Percentiles rank a stretch among this genome's conserved stretches.
These are phyloP conservation scores for Pyrrhoderma noxium DNA, from an alignment of 1,284 basidiomycete genomes.

Conservation along the genomic window DNA sequence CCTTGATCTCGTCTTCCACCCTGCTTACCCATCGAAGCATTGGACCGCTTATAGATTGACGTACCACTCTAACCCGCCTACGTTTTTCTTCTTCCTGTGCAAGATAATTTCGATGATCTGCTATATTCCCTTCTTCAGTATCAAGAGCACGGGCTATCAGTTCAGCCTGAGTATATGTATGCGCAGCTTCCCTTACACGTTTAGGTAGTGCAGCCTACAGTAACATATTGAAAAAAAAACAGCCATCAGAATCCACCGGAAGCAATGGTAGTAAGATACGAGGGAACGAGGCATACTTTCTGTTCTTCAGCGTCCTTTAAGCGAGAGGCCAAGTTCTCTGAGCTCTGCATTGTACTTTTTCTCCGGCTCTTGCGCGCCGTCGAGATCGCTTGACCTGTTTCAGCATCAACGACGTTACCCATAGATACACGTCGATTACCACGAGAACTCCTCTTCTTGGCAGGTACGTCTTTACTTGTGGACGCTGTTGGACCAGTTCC, in stretches of 20 bases:
- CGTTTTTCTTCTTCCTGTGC: conserved; percentile 76
- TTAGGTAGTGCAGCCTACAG: conserved; percentile 38
- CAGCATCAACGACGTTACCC: conserved; percentile 45
- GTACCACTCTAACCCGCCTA: conserved; percentile 53
- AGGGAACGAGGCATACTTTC: conserved; percentile 34
- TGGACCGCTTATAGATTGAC: conserved; percentile 59
- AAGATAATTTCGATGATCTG: conserved; percentile 73
- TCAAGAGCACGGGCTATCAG: conserved; percentile 77
- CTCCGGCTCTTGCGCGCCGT: conserved; percentile 55
- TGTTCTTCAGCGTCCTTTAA: conserved; percentile 53
- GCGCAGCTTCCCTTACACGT: conserved; percentile 44
- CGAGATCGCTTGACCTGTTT: conserved; percentile 40
- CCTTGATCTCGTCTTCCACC: conserved; percentile 39
- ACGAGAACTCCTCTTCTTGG: conserved; percentile 30
- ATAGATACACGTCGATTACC: conserved; percentile 48
- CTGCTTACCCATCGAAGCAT: conserved; percentile 69
- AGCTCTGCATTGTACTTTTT: conserved; percentile 55
- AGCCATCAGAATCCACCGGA: background rate
- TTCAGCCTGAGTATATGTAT: conserved; percentile 65
- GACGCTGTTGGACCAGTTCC: conserved; percentile 22
- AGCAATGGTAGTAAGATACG: background rate
- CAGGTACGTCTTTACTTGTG: conserved; percentile 37
- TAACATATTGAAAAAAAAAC: conserved; percentile 1
- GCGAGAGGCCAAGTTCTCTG: conserved; percentile 50
- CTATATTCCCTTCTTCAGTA: conserved; percentile 77